Evolutionary conservation across 495 filamentous ascomycete genomes (phyloP), one percentile per base, ranked within the genome.

Genomic region (Hypoxylon rickii): DNA sequence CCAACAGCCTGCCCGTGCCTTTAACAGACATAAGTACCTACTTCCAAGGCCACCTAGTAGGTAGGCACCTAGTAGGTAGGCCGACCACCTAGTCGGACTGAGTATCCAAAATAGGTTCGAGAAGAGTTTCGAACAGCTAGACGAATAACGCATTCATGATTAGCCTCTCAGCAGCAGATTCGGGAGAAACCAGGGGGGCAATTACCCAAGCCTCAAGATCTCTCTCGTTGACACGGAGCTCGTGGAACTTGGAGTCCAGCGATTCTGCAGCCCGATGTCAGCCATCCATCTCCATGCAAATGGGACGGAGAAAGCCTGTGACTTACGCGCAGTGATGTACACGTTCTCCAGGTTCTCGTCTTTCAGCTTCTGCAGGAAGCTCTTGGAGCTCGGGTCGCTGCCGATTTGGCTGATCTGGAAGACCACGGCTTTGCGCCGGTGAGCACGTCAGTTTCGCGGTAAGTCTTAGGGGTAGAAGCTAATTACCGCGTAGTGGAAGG

Each of bases 361-460:
- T 31, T 38, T 54, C 18, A 61, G 41, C 34, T 51, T 38, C 41
- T 61, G 51, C 31, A 61, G 22, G 45, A 61, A 61, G 12, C 40
- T 34, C 7, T 55, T 51, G 24, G 58, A 51, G 4, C 19, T 32
- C 5, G 45, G 26, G 40, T 61, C 58, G 40, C 51, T 61, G 2
- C 58, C 58, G 8, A 61, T 61, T 13, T 61, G 58, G 15, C 51
- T 61, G 44, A 61, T 55, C 34, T 61, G 58, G 51, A 61, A 61
- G 34, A 61, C 36, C 40, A 61, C 58, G 22, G 51, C 58, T 61
- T 46, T 7, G 16, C 19, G 17, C 1, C 8, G 8, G 41, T 61
- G 21, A 61, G 58, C 3, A 12, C 2, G 54, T 45, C 3, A n/a
- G n/a, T n/a, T n/a, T n/a, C n/a, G n/a, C n/a, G n/a, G n/a, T n/a